Base-by-base conservation (phyloP, 768 basidiomycete species). In the Agaricus bisporus region DNA sequence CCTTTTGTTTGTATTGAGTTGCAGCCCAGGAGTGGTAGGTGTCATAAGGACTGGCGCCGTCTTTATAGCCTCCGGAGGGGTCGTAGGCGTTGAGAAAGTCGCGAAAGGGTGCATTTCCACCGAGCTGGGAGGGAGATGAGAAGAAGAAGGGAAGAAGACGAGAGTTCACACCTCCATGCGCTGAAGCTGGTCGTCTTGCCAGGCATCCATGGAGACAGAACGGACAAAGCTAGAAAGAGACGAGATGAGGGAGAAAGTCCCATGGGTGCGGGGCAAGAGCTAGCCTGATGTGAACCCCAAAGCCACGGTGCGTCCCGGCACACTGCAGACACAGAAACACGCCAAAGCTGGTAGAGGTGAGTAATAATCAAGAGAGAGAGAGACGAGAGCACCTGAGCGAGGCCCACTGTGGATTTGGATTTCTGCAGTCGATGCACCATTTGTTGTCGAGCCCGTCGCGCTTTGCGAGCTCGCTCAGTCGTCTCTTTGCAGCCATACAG, bases 351-450 rank as follows among this genome's bases (percentile, higher is more conserved):
- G 41, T 14, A 29, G n/a, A 8, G 50, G 39, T 48, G 48, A 44
- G 14, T 22, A 55, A n/a, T n/a, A n/a, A n/a, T n/a, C n/a, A n/a
- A n/a, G 4, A 45, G 20, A 14, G 44, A 1, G 10, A 12, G 42
- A 56, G 70, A 56, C 8, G 42, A 1, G 12, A 11, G 41, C 59
- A 88, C 88, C 87, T 82, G 58, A 91, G 68, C 22, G 84, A 85
- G n/a, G 91, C 91, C 94, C 94, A 98, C 65, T 95, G 94, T 0
- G 94, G 94, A 63, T 91, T 90, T n/a, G 89, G 93, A 56, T 88
- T 92, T 9, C 72, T 68, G 62, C 93, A 97, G 65, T 95, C 93
- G 12, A 79, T 77, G 66, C 93, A 97, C 41, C 73, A 59, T 70
- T 83, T 86, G 73, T 97, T 95, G 29, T 75, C 74, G 57, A 88